Percentiles rank a stretch among this genome's conserved stretches.
Evolutionary conservation across 2,329 filamentous ascomycete species (phyloP).

Genomic region (Sporothrix pallida): DNA sequence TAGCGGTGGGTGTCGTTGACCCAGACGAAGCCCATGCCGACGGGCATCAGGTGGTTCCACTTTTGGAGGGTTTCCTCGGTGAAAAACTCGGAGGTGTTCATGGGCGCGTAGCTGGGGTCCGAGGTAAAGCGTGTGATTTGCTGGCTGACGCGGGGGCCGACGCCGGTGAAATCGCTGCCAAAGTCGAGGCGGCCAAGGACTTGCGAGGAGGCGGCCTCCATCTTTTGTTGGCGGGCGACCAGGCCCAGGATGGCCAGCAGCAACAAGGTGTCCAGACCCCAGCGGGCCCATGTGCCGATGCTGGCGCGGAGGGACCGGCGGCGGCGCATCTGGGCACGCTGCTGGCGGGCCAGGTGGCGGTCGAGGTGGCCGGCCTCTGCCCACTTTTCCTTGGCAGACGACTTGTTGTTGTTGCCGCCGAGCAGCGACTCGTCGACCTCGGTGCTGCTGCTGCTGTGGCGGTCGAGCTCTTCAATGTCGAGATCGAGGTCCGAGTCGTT

Average conservation of each 20-base stretch:
- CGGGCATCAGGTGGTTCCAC: conserved; percentile 49
- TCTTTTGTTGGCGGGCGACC: conserved; percentile 44
- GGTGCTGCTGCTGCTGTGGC: conserved; percentile 44
- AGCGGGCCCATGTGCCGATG: conserved; percentile 45
- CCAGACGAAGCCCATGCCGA: conserved; percentile 48
- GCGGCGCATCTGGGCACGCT: conserved; percentile 36
- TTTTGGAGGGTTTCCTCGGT: conserved; percentile 44
- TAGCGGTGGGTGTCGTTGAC: conserved; percentile 47
- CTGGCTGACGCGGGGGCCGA: conserved; percentile 45
- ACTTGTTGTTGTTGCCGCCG: conserved; percentile 40
- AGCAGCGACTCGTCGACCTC: conserved; percentile 52
- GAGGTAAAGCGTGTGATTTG: conserved; percentile 45
- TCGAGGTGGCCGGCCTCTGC: conserved; percentile 16
- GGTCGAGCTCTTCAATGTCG: conserved; percentile 42
- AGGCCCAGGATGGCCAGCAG: conserved; percentile 49
- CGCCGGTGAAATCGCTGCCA: conserved; percentile 48
- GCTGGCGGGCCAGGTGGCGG: conserved; percentile 32
- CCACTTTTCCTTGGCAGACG: neutral
- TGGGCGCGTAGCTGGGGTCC: conserved; percentile 46
- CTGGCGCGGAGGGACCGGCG: conserved; percentile 46
- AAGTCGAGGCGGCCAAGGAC: conserved; percentile 43
- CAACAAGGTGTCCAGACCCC: conserved; percentile 49
- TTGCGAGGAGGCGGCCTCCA: conserved; percentile 34
- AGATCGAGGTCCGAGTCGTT: conserved; percentile 46
- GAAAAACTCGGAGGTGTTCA: conserved; percentile 48